A percentile compares a stretch with the other conserved stretches of the same genome.
These are phyloP conservation scores for Aureobasidium mangrovei DNA, from an alignment of 2,329 filamentous ascomycete genomes.

Conservation along the genomic window DNA sequence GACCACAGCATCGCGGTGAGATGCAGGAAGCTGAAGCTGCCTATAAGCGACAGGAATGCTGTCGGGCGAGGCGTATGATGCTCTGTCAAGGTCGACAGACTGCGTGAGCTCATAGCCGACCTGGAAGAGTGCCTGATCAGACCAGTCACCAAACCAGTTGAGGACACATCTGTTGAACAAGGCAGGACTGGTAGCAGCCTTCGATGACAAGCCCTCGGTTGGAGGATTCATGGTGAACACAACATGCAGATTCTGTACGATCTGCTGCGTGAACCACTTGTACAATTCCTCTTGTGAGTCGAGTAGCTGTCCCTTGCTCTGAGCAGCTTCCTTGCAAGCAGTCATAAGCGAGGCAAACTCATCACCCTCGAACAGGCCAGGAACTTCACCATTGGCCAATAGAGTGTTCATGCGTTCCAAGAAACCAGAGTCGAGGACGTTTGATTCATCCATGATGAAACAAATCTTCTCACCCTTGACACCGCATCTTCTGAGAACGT, in stretches of 20 bases:
- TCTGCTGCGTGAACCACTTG: slow-evolving; percentile 99
- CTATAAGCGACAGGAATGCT: slow-evolving; percentile 89
- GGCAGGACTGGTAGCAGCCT: slow-evolving; percentile 93
- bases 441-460: slow-evolving; percentile 99
- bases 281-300: slow-evolving; percentile 99
- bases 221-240: slow-evolving; percentile 99
- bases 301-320: slow-evolving; percentile 85
- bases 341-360: slow-evolving; percentile 99
- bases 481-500: slow-evolving; percentile 84
- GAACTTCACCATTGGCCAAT: slow-evolving; percentile 97
- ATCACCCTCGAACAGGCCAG: slow-evolving; percentile 97
- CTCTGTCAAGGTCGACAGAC: slow-evolving; percentile 86
- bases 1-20: slow-evolving; percentile 83
- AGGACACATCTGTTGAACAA: slow-evolving; percentile 99
- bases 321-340: slow-evolving; percentile 94
- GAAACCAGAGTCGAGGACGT: slow-evolving; percentile 97
- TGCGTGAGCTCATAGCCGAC: slow-evolving; percentile 92
- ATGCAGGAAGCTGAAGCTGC: slow-evolving; percentile 72
- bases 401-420: slow-evolving; percentile 98
- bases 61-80: slow-evolving; percentile 77
- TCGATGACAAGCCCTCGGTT: slow-evolving; percentile 86
- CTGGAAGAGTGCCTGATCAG: slow-evolving; percentile 96
- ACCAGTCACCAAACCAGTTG: slow-evolving; percentile 99
- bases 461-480: slow-evolving; percentile 99
- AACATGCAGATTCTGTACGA: slow-evolving; percentile 97